Conservation (phyloP, 768 basidiomycete species). For the Leccinum incarnatum region DNA sequence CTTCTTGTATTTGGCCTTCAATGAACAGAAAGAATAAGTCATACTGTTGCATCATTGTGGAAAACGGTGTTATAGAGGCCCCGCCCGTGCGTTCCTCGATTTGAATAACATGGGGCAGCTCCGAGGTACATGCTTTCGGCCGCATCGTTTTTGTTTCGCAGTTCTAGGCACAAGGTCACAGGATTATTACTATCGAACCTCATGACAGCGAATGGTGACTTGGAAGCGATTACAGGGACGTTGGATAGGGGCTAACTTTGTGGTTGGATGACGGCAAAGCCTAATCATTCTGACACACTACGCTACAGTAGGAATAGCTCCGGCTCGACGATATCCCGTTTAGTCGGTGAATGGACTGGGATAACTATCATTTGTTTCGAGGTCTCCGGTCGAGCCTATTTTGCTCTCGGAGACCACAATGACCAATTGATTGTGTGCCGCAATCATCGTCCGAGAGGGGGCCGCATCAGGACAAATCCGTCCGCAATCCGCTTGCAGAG, state of each 20-base stretch:
- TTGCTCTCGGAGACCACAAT: neutral
- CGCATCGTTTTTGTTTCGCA: neutral
- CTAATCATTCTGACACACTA: neutral
- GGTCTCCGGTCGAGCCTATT: neutral
- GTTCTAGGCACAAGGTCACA: slow-evolving; percentile 5
- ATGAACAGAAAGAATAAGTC: slow-evolving; percentile 7
- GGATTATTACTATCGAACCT: slow-evolving; percentile 1
- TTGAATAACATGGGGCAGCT: neutral
- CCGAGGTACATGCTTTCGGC: slow-evolving; percentile 9
- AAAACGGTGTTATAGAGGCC: slow-evolving; percentile 13
- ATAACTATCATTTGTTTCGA: slow-evolving; percentile 1
- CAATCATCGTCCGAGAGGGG: neutral
- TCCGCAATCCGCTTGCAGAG: neutral
- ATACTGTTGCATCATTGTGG: neutral
- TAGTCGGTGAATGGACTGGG: slow-evolving; percentile 1
- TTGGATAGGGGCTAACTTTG: slow-evolving; percentile 8
- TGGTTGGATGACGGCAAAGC: neutral
- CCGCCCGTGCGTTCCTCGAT: slow-evolving; percentile 9
- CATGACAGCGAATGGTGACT: neutral
- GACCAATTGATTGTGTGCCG: neutral
- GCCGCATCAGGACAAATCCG: slow-evolving; percentile 2
- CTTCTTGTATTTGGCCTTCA: slow-evolving; percentile 14
- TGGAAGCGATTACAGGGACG: neutral
- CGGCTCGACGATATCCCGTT: neutral
- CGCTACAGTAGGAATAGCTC: neutral